Evolutionary conservation across 345 rosid genomes (phyloP).

Genomic region (Salix purpurea): DNA sequence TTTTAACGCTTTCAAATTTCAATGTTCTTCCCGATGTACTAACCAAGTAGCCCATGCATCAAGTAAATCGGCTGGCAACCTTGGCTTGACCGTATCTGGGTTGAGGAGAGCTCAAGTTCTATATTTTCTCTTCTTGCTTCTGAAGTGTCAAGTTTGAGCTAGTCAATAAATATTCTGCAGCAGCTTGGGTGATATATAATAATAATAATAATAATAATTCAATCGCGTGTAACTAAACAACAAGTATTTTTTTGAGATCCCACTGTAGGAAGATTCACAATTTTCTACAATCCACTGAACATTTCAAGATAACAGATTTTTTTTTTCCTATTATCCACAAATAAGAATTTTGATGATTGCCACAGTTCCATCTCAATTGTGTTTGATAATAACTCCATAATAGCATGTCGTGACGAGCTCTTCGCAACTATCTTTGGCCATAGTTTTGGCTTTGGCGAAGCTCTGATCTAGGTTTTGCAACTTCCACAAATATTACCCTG

Average conservation of each 20-base stretch:
- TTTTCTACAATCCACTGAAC: not conserved
- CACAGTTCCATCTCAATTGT: not conserved
- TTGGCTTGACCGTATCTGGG: not conserved
- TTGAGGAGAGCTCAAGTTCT: not conserved
- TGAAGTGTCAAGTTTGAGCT: not conserved
- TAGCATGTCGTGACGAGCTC: not conserved
- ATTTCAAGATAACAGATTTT: not conserved
- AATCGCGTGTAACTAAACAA: too few species aligned
- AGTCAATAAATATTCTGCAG: too few species aligned
- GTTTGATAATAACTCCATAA: not conserved
- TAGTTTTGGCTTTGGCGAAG: constrained; percentile 33
- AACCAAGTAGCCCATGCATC: too few species aligned
- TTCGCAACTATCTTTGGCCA: constrained; percentile 25
- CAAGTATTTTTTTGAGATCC: too few species aligned
- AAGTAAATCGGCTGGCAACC: not conserved
- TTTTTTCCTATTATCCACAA: not conserved
- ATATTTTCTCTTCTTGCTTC: not conserved
- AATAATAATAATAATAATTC: too few species aligned
- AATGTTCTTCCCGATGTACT: too few species aligned
- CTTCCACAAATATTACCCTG: constrained; percentile 78
- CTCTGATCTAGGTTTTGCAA: constrained; percentile 60
- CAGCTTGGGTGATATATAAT: too few species aligned
- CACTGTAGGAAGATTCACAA: not conserved
- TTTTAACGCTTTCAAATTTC: too few species aligned
- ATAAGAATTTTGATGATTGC: not conserved